A percentile compares a stretch with the other conserved stretches of the same genome.
These are phyloP conservation scores for Kregervanrija delftensis DNA, from an alignment of 805 yeast species.

Conservation along the genomic window DNA sequence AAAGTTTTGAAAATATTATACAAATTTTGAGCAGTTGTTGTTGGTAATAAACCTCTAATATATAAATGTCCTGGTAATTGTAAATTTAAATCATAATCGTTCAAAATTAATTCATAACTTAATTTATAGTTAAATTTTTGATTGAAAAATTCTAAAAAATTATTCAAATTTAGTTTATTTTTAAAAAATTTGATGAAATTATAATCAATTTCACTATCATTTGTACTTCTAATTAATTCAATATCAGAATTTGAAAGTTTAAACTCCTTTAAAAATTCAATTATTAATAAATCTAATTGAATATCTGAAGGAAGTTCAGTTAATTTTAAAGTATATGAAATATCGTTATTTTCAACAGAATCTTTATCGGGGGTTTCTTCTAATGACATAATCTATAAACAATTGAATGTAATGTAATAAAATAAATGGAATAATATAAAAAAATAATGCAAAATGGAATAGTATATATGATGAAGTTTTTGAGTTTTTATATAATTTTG, in stretches of 20 bases:
- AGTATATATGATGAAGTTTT: too few relatives aligned
- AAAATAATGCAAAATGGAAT: too few relatives aligned
- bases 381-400: too few relatives aligned
- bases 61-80: slow-evolving; percentile 49
- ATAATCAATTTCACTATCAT: slow-evolving; percentile 7
- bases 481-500: too few relatives aligned
- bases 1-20: slow-evolving; percentile 30
- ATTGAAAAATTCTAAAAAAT: slow-evolving; percentile 10
- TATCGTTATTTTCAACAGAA: not conserved
- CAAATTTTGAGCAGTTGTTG: slow-evolving; percentile 32
- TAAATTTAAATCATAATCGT: slow-evolving; percentile 12
- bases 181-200: slow-evolving; percentile 17
- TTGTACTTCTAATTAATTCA: slow-evolving; percentile 16
- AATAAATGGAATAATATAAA: too few relatives aligned
- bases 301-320: slow-evolving; percentile 1
- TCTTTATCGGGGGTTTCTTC: too few relatives aligned
- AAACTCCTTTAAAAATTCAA: slow-evolving; percentile 11
- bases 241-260: slow-evolving; percentile 10
- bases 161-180: slow-evolving; percentile 8
- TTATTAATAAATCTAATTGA: slow-evolving; percentile 12
- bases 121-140: slow-evolving; percentile 5
- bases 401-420: too few relatives aligned
- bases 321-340: slow-evolving; percentile 1
- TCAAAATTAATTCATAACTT: slow-evolving; percentile 12
- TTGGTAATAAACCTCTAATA: slow-evolving; percentile 41